Evolutionary conservation across 2,329 filamentous ascomycete species (phyloP).

Genomic region (Pseudogymnoascus sp.): DNA sequence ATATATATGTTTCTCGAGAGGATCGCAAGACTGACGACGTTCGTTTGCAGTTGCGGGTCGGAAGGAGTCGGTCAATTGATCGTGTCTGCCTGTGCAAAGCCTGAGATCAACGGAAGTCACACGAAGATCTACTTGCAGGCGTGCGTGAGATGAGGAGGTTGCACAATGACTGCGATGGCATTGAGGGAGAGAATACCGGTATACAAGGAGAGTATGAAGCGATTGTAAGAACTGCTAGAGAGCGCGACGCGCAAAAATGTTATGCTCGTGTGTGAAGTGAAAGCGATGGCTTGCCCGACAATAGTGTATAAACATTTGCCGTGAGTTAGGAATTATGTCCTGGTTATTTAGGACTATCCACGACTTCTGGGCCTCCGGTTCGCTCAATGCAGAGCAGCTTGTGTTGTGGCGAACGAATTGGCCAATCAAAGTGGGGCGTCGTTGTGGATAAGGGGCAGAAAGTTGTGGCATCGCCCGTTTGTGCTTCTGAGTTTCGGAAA

Average conservation of each 20-base stretch:
- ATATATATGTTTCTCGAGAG: not conserved
- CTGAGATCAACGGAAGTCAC: constrained; percentile 5
- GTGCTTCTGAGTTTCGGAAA: not conserved
- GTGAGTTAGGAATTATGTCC: constrained; percentile 5
- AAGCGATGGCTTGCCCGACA: not conserved
- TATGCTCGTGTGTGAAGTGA: not conserved
- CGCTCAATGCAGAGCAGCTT: constrained; percentile 2
- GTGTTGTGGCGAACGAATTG: constrained; percentile 2
- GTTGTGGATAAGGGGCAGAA: constrained; percentile 5
- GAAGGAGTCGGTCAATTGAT: not conserved
- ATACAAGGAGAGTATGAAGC: not conserved
- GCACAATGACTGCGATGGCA: constrained; percentile 4
- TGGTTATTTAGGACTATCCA: constrained; percentile 1
- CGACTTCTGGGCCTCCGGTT: not conserved
- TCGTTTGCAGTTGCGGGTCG: not conserved
- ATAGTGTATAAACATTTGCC: constrained; percentile 3
- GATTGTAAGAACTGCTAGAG: not conserved
- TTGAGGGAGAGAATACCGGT: not conserved
- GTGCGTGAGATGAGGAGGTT: constrained; percentile 4
- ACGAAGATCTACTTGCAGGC: constrained; percentile 7
- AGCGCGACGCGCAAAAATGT: constrained; percentile 3
- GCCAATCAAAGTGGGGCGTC: not conserved
- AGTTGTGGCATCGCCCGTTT: not conserved
- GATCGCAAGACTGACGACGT: not conserved
- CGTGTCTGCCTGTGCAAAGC: not conserved